These are phyloP conservation scores for Kurtzmaniella quercitrusa DNA, from an alignment of 1,139 yeast genomes.

Conservation along the genomic window DNA sequence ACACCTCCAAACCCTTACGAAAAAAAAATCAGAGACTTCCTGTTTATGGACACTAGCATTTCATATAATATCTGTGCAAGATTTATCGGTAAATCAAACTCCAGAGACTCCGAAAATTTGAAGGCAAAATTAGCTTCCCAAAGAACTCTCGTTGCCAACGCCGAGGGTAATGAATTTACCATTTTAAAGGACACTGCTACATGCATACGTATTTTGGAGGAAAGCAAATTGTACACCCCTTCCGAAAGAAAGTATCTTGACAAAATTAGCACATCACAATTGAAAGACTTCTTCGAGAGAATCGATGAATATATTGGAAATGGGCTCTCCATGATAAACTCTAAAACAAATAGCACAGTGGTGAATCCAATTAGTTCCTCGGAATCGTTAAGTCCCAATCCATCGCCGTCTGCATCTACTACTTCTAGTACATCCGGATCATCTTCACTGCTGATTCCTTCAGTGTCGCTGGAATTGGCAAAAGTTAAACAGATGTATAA, in stretches of 20 bases:
- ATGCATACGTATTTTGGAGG: slow-evolving; percentile 30
- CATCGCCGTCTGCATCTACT: background rate
- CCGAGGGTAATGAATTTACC: slow-evolving; percentile 40
- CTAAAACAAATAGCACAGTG: no score
- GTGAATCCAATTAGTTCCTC: background rate
- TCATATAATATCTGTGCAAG: slow-evolving; percentile 37
- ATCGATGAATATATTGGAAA: slow-evolving; percentile 25
- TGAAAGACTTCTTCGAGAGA: slow-evolving; percentile 24
- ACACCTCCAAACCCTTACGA: background rate
- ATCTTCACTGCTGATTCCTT: background rate
- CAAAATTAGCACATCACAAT: slow-evolving; percentile 18
- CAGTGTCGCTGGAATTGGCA: slow-evolving; percentile 11
- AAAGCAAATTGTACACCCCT: slow-evolving; percentile 11
- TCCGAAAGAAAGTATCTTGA: slow-evolving; percentile 11
- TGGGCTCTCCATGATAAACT: no score
- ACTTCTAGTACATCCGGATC: background rate
- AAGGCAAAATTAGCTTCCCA: slow-evolving; percentile 11
- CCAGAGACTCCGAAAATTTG: slow-evolving; percentile 12
- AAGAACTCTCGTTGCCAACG: slow-evolving; percentile 26
- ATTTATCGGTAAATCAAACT: slow-evolving; percentile 37
- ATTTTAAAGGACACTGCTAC: slow-evolving; percentile 31
- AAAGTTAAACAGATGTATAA: slow-evolving; percentile 20
- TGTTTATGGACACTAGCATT: slow-evolving; percentile 28
- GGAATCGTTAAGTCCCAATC: no score
- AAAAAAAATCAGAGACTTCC: slow-evolving; percentile 17